Base-by-base conservation (phyloP, 257 asterid species). In the Coffea canephora region DNA sequence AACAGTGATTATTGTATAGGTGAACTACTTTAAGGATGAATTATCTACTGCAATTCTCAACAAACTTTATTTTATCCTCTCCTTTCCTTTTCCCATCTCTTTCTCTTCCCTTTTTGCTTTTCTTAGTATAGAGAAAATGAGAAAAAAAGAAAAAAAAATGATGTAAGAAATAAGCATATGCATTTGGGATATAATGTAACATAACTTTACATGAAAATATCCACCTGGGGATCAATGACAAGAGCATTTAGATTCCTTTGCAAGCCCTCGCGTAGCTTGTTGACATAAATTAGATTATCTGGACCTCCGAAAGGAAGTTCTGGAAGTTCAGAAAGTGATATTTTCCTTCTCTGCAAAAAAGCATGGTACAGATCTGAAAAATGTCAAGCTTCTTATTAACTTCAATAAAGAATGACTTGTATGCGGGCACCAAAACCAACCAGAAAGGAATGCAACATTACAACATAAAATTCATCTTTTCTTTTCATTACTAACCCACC, bases 151-250 rank as follows among this genome's bases (percentile, higher is more conserved):
- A 31, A 36, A 6, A 27, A 73, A 8, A 73, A 1, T 3, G 25
- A 72, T 27, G 45, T 25, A 50, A 25, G 48, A 25, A 27, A 18
- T 45, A 50, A 27, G 19, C 10, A 72, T 72, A 25, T n/a, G 31
- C 21, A 39, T 68, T 31, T 36, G 2, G 54, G 54, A 9, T 31
- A 55, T 27, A 72, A 70, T 45, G 66, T 10, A 74, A 52, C 18
- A 8, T 23, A 54, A 74, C 25, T 27, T 34, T n/a, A 3, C 27
- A 48, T 7, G 10, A 50, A 55, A 31, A 48, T 41, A 46, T 66
- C 41, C 65, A 80, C 83, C 83, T 80, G 71, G 34, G 50, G 39
- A 75, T 80, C 83, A 27, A 80, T 80, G 49, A 75, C 74, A 31
- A 80, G 79, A 80, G 65, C 83, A 74, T 75, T 80, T 25, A 55